Percentiles rank a stretch among this genome's conserved stretches.
These are phyloP conservation scores for Pseudocercospora fijiensis DNA, from an alignment of 2,329 filamentous ascomycete species.

Conservation along the genomic window DNA sequence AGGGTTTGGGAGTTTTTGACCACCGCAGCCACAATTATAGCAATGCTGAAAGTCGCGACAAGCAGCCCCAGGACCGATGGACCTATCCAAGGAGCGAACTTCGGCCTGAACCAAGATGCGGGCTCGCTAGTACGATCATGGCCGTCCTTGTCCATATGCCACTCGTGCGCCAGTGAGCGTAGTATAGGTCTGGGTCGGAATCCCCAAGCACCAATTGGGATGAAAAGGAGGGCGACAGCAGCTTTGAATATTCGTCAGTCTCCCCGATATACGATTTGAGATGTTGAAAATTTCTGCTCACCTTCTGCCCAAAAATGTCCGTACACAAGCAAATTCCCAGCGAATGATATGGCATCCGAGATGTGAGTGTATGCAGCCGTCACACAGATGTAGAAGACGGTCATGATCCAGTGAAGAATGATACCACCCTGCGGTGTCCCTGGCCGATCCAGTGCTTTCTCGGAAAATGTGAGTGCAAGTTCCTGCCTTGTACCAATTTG, in stretches of 20 bases:
- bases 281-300: background rate
- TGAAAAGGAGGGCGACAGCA: conserved; percentile 10
- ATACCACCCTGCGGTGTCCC: conserved; percentile 18
- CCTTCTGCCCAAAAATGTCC: conserved; percentile 13
- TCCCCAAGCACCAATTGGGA: conserved; percentile 4
- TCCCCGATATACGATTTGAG: background rate
- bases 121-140: conserved; percentile 1
- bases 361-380: conserved; percentile 10
- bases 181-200: conserved; percentile 5
- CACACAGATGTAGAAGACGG: conserved; percentile 12
- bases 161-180: conserved; percentile 5
- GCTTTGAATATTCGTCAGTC: background rate
- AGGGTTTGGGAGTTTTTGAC: background rate
- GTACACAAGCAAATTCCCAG: conserved; percentile 11
- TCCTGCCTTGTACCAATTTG: background rate
- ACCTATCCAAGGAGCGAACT: conserved; percentile 8
- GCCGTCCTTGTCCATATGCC: conserved; percentile 1
- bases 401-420: conserved; percentile 16
- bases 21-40: conserved; percentile 9
- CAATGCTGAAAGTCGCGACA: conserved; percentile 1
- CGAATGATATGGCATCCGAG: conserved; percentile 8
- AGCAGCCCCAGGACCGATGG: conserved; percentile 2
- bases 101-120: conserved; percentile 9
- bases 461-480: conserved; percentile 1
- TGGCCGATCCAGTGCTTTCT: conserved; percentile 5